Evolutionary conservation across 768 basidiomycete genomes (phyloP).

Genomic region (Cyclocybe cylindracea): DNA sequence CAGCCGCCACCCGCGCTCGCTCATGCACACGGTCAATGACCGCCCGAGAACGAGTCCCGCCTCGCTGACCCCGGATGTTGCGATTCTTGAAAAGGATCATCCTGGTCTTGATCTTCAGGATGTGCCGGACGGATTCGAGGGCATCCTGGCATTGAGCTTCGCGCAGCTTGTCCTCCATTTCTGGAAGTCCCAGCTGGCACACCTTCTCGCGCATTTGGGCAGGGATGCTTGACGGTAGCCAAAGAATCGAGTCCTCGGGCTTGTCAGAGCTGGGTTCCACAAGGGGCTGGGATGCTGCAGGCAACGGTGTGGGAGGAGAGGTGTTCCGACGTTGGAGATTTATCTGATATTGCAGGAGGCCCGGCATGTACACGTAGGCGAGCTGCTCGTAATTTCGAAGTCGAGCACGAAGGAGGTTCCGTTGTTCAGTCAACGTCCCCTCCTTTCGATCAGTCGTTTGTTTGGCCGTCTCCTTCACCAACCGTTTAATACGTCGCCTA

Average conservation of each 20-base stretch:
- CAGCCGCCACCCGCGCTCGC: slow-evolving; percentile 1
- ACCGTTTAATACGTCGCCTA: no score
- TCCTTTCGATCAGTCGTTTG: no score
- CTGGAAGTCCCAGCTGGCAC: slow-evolving; percentile 1
- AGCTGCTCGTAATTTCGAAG: slow-evolving; percentile 17
- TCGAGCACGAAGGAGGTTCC: no score
- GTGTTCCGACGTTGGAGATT: no score
- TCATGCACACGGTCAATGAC: slow-evolving; percentile 16
- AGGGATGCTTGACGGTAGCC: slow-evolving; percentile 4
- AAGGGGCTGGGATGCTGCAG: background rate
- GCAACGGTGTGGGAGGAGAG: no score
- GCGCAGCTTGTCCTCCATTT: slow-evolving; percentile 19
- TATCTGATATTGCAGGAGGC: slow-evolving; percentile 11
- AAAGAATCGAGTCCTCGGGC: slow-evolving; percentile 5
- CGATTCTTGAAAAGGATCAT: slow-evolving; percentile 20
- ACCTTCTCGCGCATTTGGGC: background rate
- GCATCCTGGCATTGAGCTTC: slow-evolving; percentile 20
- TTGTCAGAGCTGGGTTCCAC: background rate
- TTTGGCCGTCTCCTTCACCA: no score
- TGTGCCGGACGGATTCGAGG: slow-evolving; percentile 16
- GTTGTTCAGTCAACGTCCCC: no score
- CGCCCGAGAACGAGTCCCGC: slow-evolving; percentile 21
- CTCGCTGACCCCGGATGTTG: slow-evolving; percentile 21
- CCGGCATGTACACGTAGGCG: slow-evolving; percentile 12
- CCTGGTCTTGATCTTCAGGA: slow-evolving; percentile 18